Percentiles rank a stretch among this genome's conserved stretches.
Conservation (phyloP, 495 filamentous ascomycete species). For the Penicillium roqueforti region DNA sequence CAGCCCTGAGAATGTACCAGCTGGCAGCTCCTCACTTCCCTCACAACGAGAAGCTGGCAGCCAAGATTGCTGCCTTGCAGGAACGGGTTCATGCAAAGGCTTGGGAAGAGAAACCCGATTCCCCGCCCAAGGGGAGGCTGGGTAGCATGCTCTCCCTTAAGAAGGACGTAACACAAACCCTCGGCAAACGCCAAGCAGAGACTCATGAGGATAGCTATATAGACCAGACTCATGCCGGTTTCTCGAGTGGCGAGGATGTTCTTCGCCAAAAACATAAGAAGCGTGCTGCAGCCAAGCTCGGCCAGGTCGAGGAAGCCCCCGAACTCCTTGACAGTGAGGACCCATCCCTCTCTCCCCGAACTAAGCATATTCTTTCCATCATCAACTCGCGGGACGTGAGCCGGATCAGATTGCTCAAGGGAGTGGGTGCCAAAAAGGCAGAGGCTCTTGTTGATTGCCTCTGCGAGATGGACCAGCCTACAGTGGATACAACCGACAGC, state of each 20-base stretch:
- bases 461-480: constrained; percentile 41
- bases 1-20: constrained; percentile 81
- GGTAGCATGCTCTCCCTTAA: constrained; percentile 43
- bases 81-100: constrained; percentile 49
- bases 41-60: constrained; percentile 70
- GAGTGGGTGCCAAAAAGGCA: constrained; percentile 53
- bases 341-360: constrained; percentile 57
- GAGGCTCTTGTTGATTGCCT: constrained; percentile 52
- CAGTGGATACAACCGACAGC: constrained; percentile 13
- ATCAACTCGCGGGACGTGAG: constrained; percentile 79
- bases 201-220: constrained; percentile 34
- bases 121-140: constrained; percentile 25
- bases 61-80: constrained; percentile 70
- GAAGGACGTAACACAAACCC: constrained; percentile 27
- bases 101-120: constrained; percentile 12
- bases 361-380: constrained; percentile 67
- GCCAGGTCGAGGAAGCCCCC: constrained; percentile 18
- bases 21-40: constrained; percentile 83
- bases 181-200: constrained; percentile 34
- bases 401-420: constrained; percentile 64
- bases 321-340: constrained; percentile 29
- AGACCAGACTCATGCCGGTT: constrained; percentile 20
- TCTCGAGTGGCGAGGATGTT: constrained; percentile 30
- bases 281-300: constrained; percentile 33
- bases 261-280: constrained; percentile 38